phyloP scores from a whole-genome alignment of 257 asterid species.

The Nicotiana otophora region DNA sequence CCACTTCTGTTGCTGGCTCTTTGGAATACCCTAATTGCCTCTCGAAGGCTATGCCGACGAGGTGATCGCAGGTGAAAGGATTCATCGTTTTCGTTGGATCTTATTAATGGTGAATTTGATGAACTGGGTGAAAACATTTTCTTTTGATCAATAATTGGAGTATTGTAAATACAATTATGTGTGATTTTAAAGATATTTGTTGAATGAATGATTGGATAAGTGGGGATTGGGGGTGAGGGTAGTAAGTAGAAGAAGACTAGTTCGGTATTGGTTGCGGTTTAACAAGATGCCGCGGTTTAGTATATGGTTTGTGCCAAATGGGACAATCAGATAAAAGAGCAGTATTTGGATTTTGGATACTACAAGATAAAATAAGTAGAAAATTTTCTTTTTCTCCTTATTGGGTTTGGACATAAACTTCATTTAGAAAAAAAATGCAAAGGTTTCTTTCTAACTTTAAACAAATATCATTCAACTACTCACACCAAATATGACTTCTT shows the following conservation, averaged over 20 bases:
- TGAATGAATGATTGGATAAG: not conserved
- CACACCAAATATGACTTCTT: too few species aligned
- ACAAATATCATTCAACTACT: too few species aligned
- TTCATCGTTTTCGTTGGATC: not conserved
- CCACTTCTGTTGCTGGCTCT: constrained; percentile 57
- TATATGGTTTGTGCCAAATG: not conserved
- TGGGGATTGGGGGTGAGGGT: not conserved
- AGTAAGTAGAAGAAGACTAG: not conserved
- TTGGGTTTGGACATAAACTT: too few species aligned
- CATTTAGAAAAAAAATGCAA: too few species aligned
- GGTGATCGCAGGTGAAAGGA: constrained; percentile 29
- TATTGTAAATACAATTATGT: not conserved
- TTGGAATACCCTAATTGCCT: constrained; percentile 56
- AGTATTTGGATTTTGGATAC: not conserved
- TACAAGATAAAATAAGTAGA: not conserved
- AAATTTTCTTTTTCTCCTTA: not conserved
- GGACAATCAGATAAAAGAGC: not conserved
- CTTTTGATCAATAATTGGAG: not conserved
- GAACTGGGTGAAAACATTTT: not conserved
- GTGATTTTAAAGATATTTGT: not conserved
- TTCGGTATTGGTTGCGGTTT: not conserved
- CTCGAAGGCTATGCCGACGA: constrained; percentile 54
- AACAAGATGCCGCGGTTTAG: too few species aligned
- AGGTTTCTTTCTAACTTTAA: too few species aligned
- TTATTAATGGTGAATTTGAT: not conserved